A percentile compares a stretch with the other conserved stretches of the same genome.
phyloP scores from a whole-genome alignment of 495 filamentous ascomycete genomes.

The Penicillium malachiteum region DNA sequence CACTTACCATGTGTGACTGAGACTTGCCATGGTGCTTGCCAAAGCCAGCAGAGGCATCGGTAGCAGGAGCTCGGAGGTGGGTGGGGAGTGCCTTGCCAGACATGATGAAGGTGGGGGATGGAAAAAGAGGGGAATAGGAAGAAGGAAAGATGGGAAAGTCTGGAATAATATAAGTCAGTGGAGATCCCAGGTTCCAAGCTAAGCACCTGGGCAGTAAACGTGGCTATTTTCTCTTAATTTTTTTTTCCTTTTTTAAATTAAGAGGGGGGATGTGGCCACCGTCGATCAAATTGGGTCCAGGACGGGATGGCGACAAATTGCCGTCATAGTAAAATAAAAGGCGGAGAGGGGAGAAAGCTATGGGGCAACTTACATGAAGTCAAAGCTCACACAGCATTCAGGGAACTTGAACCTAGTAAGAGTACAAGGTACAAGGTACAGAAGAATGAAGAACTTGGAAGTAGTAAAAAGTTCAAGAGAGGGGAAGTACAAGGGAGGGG shows the following conservation, averaged over 20 bases:
- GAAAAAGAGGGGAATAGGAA: conserved; percentile 9
- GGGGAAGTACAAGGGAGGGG: conserved; percentile 7
- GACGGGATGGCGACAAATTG: conserved; percentile 34
- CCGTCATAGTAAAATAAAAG: conserved; percentile 31
- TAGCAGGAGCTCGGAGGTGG: conserved; percentile 68
- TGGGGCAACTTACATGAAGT: background rate
- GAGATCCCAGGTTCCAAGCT: background rate
- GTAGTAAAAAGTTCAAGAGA: conserved; percentile 6
- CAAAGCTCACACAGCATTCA: conserved; percentile 9
- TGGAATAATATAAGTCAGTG: conserved; percentile 3
- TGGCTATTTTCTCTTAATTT: conserved; percentile 1
- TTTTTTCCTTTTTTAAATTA: conserved; percentile 1
- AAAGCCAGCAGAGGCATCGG: conserved; percentile 54
- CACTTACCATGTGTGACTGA: conserved; percentile 92
- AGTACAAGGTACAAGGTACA: conserved; percentile 7
- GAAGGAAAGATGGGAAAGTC: conserved; percentile 5
- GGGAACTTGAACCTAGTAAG: conserved; percentile 1
- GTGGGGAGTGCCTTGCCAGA: conserved; percentile 69
- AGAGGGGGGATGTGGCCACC: conserved; percentile 30
- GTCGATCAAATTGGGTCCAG: conserved; percentile 25
- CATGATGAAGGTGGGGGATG: conserved; percentile 48
- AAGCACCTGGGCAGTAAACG: conserved; percentile 5
- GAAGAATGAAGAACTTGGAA: conserved; percentile 1
- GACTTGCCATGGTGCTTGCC: conserved; percentile 90
- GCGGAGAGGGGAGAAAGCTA: background rate